Base-by-base conservation (phyloP, 257 asterid species). In the Verbena officinalis region DNA sequence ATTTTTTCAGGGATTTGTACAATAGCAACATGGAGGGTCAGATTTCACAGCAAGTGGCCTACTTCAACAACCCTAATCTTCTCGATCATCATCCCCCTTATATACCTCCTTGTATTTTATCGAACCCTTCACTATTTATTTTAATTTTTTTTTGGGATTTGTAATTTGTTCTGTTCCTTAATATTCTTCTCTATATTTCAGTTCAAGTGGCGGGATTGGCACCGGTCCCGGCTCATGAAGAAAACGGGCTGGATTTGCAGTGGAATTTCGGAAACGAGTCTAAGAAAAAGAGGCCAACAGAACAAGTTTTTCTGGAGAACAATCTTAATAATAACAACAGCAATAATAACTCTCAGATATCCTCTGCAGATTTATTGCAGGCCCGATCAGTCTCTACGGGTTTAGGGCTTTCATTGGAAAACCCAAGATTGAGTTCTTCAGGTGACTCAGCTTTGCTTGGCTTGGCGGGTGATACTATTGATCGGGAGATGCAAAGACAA, bases 371-470 rank as follows among this genome's bases (percentile, higher is more conserved):
- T 71, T 77, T 87, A 40, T 73, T 93, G 54, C 97, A 86, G 83
- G 78, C 94, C 48, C 87, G 95, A 63, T 84, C 99, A 19, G 97
- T 93, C 62, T 90, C 99, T 1, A 90, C 98, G 16, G 99, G 99
- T 51, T 77, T 94, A 65, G 99, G 95, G 27, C 90, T 94, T 70
- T 90, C 99, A 0, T 55, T 94, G 86, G 99, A 90, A 39, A 94
- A 84, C 55, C 86, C 88, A 2, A 78, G 93, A 40, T 52, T 81
- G 78, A 71, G 82, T 40, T 89, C 95, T 23, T 82, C 95, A 2
- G 83, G 93, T 15, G 96, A 89, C 64, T 88, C 97, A 5, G 73
- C 87, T 27, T 75, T 90, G 77, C 77, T 88, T 44, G 96, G 90
- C 69, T 80, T 85, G 45, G 78, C 77, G 7, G 86, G 91, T 3